Evolutionary conservation across 495 filamentous ascomycete genomes (phyloP).

Genomic region (Podospora pseudopauciseta): DNA sequence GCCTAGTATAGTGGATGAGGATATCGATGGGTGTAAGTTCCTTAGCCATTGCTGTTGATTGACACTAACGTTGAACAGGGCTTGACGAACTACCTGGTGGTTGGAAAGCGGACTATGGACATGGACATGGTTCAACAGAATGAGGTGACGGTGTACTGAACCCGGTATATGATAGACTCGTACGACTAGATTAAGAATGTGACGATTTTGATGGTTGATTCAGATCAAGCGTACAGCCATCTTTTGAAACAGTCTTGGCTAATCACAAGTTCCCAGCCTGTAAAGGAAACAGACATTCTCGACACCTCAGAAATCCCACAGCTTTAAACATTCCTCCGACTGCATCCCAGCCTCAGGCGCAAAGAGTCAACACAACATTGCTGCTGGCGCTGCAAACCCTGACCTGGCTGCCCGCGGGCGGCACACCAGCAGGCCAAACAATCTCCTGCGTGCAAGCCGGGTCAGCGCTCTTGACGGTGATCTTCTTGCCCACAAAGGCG

Average conservation of each 20-base stretch:
- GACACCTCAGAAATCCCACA: neutral
- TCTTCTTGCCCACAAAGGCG: constrained; percentile 46
- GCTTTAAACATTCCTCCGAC: too few relatives aligned
- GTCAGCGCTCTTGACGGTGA: constrained; percentile 41
- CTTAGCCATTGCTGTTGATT: neutral
- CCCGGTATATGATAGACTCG: neutral
- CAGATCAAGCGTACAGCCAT: neutral
- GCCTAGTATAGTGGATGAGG: constrained; percentile 38
- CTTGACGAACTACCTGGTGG: constrained; percentile 7
- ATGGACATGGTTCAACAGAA: neutral
- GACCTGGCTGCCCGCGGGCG: constrained; percentile 51
- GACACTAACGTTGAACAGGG: neutral
- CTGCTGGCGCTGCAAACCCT: constrained; percentile 41
- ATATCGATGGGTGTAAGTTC: constrained; percentile 44
- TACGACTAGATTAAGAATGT: neutral
- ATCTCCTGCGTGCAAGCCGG: constrained; percentile 41
- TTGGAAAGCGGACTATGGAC: neutral
- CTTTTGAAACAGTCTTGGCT: neutral
- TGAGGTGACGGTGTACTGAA: neutral
- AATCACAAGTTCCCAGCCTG: neutral
- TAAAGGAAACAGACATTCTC: neutral
- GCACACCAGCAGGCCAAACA: constrained; percentile 48
- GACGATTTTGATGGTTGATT: neutral
- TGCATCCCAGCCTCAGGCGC: constrained; percentile 13
- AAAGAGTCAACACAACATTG: constrained; percentile 32